These are phyloP conservation scores for Rhizoclosmatium sp. DNA, from an alignment of 192 early-diverging fungal genomes.

Conservation along the genomic window DNA sequence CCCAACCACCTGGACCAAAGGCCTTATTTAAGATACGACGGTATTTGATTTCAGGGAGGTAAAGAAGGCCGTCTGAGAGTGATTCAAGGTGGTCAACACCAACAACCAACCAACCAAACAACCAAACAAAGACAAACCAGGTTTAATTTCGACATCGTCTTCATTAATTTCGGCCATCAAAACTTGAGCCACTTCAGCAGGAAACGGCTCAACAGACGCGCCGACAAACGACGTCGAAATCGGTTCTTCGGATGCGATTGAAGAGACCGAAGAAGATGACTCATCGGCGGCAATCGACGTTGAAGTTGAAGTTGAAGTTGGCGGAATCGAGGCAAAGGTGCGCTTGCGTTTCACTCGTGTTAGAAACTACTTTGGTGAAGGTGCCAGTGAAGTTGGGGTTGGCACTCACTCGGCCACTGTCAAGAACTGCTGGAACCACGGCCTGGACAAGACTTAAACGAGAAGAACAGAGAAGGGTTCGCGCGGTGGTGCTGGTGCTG, in stretches of 20 bases:
- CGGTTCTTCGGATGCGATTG: neutral
- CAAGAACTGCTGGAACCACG: no score
- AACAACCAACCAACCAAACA: neutral
- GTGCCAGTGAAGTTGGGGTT: no score
- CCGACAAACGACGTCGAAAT: conserved; percentile 61
- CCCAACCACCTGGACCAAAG: conserved; percentile 86
- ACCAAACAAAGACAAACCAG: conserved; percentile 57
- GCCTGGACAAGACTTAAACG: no score
- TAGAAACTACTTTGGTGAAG: no score
- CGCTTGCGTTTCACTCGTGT: no score
- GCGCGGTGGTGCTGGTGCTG: no score
- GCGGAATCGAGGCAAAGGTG: no score
- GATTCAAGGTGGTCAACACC: neutral
- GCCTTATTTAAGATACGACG: conserved; percentile 93
- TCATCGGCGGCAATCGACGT: no score
- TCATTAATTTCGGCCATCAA: conserved; percentile 75
- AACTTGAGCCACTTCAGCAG: conserved; percentile 69
- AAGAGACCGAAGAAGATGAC: no score
- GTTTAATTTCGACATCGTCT: conserved; percentile 92
- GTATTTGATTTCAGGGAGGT: conserved; percentile 97
- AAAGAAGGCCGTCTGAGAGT: conserved; percentile 82
- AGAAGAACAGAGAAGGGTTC: no score
- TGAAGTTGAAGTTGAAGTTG: no score
- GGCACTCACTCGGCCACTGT: no score
- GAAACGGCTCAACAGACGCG: conserved; percentile 78